Evolutionary conservation across 768 basidiomycete species (phyloP), one percentile per base, ranked within the genome.

Genomic region (Mycena olivaceomarginata): DNA sequence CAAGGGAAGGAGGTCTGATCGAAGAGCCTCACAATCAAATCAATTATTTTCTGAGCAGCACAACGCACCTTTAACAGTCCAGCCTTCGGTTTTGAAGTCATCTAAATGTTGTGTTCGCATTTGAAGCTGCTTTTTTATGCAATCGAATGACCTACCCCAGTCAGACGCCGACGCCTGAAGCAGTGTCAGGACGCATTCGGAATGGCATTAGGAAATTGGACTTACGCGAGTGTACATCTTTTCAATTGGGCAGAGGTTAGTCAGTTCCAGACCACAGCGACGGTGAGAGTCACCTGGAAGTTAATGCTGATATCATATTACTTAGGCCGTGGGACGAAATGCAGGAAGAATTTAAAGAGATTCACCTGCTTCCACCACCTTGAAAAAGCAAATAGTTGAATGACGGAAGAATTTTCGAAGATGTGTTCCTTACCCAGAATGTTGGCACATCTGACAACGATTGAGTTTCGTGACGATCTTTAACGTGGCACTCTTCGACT

Each of bases 11-110:
- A 94, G 88, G 80, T 94, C 94, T 93, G 72, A 31, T 39, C 5
- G 53, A 45, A 60, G n/a, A 73, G 25, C 56, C 41, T 80, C 15
- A 43, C 68, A 48, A 64, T 39, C 69, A 43, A 4, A 13, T 39
- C 41, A 45, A 31, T 31, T 31, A 2, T 2, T 13, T 7, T n/a
- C 41, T 22, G 15, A 41, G 74, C 41, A 39, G 46, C 39, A 67
- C 45, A 46, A 59, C 83, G 31, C 75, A 92, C 92, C 92, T 83
- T 93, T 87, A 10, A 91, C 91, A 11, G 90, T 91, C 93, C 93
- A 94, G 63, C 93, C 93, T 56, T 90, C 89, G 22, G 89, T 89
- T 87, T 94, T 94, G 89, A 94, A 94, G 84, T 94, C 93, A 82
- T 94, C 93, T 93, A 75, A 83, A 78, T 85, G 83, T 81, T 53